A percentile compares a stretch with the other conserved stretches of the same genome.
These are phyloP conservation scores for Neofusicoccum parvum DNA, from an alignment of 2,329 filamentous ascomycete species.

Conservation along the genomic window DNA sequence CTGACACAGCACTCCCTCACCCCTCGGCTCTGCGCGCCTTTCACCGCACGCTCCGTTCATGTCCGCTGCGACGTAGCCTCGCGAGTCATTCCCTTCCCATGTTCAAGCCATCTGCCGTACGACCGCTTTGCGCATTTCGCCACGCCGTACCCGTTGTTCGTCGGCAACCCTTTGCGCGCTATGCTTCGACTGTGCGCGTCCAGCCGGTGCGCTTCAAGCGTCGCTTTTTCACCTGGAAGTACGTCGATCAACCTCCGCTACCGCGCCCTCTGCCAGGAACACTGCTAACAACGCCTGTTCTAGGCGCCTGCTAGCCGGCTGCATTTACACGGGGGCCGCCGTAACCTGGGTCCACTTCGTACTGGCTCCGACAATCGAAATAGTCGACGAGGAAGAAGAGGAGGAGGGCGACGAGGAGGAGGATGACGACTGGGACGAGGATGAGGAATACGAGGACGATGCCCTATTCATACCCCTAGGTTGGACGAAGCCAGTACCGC, in stretches of 20 bases:
- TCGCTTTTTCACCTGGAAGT: constrained; percentile 40
- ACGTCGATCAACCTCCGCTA: constrained; percentile 23
- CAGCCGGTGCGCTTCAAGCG: constrained; percentile 45
- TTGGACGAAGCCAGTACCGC: constrained; percentile 44
- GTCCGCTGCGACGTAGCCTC: constrained; percentile 20
- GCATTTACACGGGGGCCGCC: constrained; percentile 26
- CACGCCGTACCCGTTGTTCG: constrained; percentile 24
- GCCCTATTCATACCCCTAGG: constrained; percentile 53
- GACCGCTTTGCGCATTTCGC: constrained; percentile 36
- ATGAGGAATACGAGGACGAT: constrained; percentile 27
- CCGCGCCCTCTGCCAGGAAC: neutral
- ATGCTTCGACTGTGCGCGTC: constrained; percentile 32
- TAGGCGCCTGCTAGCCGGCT: constrained; percentile 22
- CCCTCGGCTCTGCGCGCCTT: neutral
- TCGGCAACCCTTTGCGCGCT: constrained; percentile 24
- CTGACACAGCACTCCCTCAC: neutral
- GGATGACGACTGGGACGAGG: constrained; percentile 34
- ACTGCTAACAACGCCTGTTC: neutral
- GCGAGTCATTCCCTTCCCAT: constrained; percentile 33
- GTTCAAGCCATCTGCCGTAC: constrained; percentile 41
- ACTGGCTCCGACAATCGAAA: constrained; percentile 14
- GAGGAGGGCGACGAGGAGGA: constrained; percentile 37
- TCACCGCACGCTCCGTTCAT: constrained; percentile 2
- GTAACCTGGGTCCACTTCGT: constrained; percentile 26
- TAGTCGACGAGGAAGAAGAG: constrained; percentile 28